Conservation (phyloP, 805 yeast genomes). For the Wickerhamiella australiensis region DNA sequence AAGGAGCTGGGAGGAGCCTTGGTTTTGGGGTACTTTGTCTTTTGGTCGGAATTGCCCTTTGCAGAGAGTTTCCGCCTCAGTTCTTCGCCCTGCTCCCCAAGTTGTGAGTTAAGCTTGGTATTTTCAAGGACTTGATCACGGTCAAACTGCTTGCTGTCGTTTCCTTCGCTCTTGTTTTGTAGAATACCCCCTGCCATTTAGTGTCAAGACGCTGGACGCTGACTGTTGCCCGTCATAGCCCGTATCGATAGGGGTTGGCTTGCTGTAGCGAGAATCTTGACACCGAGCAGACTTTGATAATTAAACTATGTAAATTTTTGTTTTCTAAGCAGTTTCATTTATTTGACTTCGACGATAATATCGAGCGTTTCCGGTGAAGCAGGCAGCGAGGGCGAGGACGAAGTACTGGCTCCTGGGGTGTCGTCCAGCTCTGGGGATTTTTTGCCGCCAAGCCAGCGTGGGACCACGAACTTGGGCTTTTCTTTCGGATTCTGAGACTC, state of each 20-base stretch:
- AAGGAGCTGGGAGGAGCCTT: conserved; percentile 21
- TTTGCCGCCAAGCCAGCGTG: not conserved
- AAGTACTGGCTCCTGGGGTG: not conserved
- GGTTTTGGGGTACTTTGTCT: conserved; percentile 21
- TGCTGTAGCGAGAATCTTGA: too few relatives aligned
- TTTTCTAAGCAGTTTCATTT: too few relatives aligned
- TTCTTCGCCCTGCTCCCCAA: conserved; percentile 21
- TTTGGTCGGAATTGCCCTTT: conserved; percentile 5
- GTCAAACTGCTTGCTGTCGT: conserved; percentile 19
- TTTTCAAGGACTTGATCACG: conserved; percentile 68
- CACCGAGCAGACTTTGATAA: too few relatives aligned
- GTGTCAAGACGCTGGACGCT: not conserved
- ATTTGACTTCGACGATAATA: not conserved
- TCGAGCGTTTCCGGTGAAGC: not conserved
- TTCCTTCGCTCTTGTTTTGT: conserved; percentile 12
- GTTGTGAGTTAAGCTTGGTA: conserved; percentile 56
- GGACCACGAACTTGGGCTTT: not conserved
- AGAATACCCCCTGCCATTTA: conserved; percentile 15
- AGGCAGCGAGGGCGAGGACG: not conserved
- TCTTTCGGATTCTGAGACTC: not conserved
- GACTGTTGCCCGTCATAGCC: not conserved
- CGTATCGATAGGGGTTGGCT: not conserved
- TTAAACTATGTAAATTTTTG: too few relatives aligned
- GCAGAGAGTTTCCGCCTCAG: conserved; percentile 13
- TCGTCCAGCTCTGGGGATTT: not conserved